Conservation (phyloP, 306 rosid species). For the Castanea sativa region DNA sequence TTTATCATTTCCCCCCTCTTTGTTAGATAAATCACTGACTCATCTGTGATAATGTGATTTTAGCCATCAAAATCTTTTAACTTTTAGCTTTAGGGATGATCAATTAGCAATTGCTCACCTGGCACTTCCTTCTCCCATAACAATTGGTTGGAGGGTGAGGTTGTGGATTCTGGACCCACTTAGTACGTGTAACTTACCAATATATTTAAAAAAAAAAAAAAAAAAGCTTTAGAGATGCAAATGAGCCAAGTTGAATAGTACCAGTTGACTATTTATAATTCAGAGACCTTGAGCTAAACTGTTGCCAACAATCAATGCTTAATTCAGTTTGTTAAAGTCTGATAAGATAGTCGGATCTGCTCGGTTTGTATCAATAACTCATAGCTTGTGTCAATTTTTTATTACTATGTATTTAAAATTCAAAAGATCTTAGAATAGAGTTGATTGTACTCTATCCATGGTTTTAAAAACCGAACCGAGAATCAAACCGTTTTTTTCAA, state of each 20-base stretch:
- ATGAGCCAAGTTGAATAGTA: neutral
- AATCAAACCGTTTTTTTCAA: too few relatives aligned
- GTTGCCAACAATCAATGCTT: neutral
- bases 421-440: neutral
- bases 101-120: too few relatives aligned
- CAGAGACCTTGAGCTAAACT: neutral
- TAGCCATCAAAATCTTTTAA: neutral
- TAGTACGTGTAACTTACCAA: too few relatives aligned
- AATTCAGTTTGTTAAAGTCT: neutral
- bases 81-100: neutral
- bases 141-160: too few relatives aligned
- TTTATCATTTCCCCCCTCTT: neutral
- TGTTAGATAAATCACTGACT: neutral
- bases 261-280: neutral
- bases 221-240: neutral
- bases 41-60: neutral
- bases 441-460: too few relatives aligned
- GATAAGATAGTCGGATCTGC: neutral
- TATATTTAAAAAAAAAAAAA: too few relatives aligned
- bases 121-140: too few relatives aligned
- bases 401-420: neutral
- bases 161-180: too few relatives aligned
- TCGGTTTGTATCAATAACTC: neutral
- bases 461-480: too few relatives aligned
- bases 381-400: neutral